Evolutionary conservation across 1,139 yeast genomes (phyloP).

Genomic region (Pichia sp.): DNA sequence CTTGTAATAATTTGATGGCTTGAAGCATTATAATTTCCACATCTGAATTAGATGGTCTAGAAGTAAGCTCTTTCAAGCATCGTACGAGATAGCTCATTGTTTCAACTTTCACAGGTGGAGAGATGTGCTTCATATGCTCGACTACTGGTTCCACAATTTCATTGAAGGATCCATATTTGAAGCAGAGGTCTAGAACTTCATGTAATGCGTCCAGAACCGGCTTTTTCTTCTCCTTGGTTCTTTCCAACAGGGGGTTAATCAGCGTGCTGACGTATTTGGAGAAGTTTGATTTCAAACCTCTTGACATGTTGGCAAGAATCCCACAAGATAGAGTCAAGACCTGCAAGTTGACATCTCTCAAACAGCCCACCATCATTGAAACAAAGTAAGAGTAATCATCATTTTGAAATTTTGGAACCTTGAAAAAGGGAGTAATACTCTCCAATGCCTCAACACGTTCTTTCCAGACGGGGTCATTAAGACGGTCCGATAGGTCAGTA

Average conservation of each 20-base stretch:
- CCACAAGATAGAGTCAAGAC: slow-evolving; percentile 80
- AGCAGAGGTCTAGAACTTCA: slow-evolving; percentile 60
- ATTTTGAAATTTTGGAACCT: slow-evolving; percentile 40
- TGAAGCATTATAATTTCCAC: slow-evolving; percentile 49
- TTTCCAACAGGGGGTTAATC: slow-evolving; percentile 61
- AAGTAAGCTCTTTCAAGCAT: slow-evolving; percentile 46
- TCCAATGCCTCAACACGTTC: slow-evolving; percentile 85
- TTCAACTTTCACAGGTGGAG: slow-evolving; percentile 78
- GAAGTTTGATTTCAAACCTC: slow-evolving; percentile 56
- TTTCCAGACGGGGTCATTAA: slow-evolving; percentile 75
- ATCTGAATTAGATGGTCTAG: slow-evolving; percentile 44
- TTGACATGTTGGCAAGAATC: slow-evolving; percentile 54
- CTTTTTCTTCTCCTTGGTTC: slow-evolving; percentile 84
- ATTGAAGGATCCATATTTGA: slow-evolving; percentile 40
- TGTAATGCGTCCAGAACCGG: slow-evolving; percentile 66
- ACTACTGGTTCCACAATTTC: slow-evolving; percentile 60
- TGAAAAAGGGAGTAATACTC: slow-evolving; percentile 48
- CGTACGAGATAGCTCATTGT: slow-evolving; percentile 58
- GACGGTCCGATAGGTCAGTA: slow-evolving; percentile 43
- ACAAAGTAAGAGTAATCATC: slow-evolving; percentile 66
- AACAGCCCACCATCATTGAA: slow-evolving; percentile 57
- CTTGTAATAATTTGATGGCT: slow-evolving; percentile 59
- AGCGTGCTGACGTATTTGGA: slow-evolving; percentile 47
- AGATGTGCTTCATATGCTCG: slow-evolving; percentile 60
- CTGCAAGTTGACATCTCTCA: slow-evolving; percentile 86